Percentiles rank a stretch among this genome's conserved stretches.
These are phyloP conservation scores for Paramecium caudatum DNA, from an alignment of 73 alveolate species.

Conservation along the genomic window DNA sequence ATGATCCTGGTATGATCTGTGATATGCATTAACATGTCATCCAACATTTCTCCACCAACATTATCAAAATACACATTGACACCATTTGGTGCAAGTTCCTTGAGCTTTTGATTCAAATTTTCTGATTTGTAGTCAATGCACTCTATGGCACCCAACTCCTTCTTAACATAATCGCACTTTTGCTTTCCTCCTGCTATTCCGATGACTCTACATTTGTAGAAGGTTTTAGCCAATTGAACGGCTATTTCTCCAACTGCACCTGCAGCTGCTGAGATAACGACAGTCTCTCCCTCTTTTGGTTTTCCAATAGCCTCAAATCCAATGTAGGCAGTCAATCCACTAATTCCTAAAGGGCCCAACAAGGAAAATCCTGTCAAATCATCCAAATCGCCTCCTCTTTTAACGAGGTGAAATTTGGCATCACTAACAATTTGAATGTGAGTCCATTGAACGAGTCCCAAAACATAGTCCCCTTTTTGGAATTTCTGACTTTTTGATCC, in stretches of 20 bases:
- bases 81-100: conserved; percentile 81
- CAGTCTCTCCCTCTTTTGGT: conserved; percentile 80
- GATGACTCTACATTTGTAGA: conserved; percentile 37
- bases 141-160: conserved; percentile 79
- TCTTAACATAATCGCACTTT: conserved; percentile 74
- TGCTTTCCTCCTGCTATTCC: conserved; percentile 84
- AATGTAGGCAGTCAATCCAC: conserved; percentile 74
- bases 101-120: conserved; percentile 71
- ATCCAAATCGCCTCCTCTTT: conserved; percentile 69
- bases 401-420: conserved; percentile 7
- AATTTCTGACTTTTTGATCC: conserved; percentile 69
- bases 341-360: conserved; percentile 68
- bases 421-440: conserved; percentile 31
- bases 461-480: conserved; percentile 71
- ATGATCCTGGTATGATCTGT: conserved; percentile 76
- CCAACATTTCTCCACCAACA: conserved; percentile 88
- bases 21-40: conserved; percentile 77
- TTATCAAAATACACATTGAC: conserved; percentile 85
- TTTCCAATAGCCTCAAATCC: conserved; percentile 76
- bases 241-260: conserved; percentile 90
- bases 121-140: conserved; percentile 83
- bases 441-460: conserved; percentile 67
- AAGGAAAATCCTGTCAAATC: conserved; percentile 1
- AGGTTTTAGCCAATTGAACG: conserved; percentile 83
- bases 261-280: conserved; percentile 89